Percentiles rank a stretch among this genome's conserved stretches.
phyloP scores from a whole-genome alignment of 495 filamentous ascomycete genomes.

The Glonium stellatum region DNA sequence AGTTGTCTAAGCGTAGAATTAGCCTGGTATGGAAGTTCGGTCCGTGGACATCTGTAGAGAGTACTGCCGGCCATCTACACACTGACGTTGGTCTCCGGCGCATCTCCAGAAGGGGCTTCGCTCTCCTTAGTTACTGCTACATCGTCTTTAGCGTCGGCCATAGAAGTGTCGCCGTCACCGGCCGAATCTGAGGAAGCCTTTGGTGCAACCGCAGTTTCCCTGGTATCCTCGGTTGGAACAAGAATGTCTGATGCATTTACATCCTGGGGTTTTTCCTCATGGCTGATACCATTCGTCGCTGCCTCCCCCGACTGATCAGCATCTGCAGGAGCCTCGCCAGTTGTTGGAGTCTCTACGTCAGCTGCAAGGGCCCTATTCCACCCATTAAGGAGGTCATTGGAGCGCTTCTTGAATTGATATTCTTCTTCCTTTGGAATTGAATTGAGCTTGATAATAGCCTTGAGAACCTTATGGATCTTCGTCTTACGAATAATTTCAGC shows the following conservation, averaged over 20 bases:
- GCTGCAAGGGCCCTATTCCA: conserved; percentile 75
- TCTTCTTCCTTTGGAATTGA: conserved; percentile 79
- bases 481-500: conserved; percentile 75
- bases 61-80: background rate
- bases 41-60: background rate
- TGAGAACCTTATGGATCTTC: conserved; percentile 93
- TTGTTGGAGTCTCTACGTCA: conserved; percentile 37
- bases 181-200: conserved; percentile 10
- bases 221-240: background rate
- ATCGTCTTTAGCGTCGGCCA: conserved; percentile 15
- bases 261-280: conserved; percentile 46
- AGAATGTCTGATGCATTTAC: conserved; percentile 32
- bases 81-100: background rate
- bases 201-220: conserved; percentile 1
- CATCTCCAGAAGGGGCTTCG: conserved; percentile 7
- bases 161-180: conserved; percentile 19
- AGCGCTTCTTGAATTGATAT: conserved; percentile 74
- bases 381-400: conserved; percentile 62
- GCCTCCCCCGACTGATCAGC: conserved; percentile 9
- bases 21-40: background rate
- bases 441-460: conserved; percentile 76
- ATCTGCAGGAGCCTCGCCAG: conserved; percentile 23
- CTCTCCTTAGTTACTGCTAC: conserved; percentile 2
- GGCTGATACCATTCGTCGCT: conserved; percentile 47
- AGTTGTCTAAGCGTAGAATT: background rate